These are phyloP conservation scores for Clarireedia homoeocarpa DNA, from an alignment of 2,329 filamentous ascomycete species.

Conservation along the genomic window DNA sequence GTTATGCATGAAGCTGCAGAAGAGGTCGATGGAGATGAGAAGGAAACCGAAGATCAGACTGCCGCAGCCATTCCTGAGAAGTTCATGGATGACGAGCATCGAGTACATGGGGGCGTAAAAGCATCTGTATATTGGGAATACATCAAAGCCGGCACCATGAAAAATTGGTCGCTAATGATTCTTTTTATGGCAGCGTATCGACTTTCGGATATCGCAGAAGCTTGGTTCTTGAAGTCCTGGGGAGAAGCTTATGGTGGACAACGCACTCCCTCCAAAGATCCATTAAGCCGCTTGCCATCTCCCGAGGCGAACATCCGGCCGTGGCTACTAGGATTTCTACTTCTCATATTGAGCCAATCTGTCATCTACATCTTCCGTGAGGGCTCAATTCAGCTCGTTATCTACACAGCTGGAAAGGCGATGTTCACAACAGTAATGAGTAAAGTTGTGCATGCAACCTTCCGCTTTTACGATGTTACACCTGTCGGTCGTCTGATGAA, in stretches of 20 bases:
- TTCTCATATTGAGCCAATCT: conserved; percentile 55
- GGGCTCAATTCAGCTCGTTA: conserved; percentile 64
- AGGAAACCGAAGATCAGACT: conserved; percentile 27
- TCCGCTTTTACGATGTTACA: conserved; percentile 86
- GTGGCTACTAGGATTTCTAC: conserved; percentile 66
- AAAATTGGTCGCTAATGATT: conserved; percentile 64
- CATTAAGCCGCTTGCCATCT: conserved; percentile 50
- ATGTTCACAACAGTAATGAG: conserved; percentile 69
- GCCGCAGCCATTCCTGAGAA: conserved; percentile 53
- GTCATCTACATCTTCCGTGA: conserved; percentile 54
- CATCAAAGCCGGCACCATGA: conserved; percentile 68
- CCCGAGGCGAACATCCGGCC: conserved; percentile 60
- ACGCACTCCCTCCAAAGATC: conserved; percentile 23
- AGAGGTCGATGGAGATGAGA: conserved; percentile 19
- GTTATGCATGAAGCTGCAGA: conserved; percentile 17
- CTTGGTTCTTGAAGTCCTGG: conserved; percentile 83
- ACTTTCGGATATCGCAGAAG: conserved; percentile 55
- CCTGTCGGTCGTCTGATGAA: conserved; percentile 90
- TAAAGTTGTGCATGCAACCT: conserved; percentile 70
- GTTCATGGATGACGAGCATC: conserved; percentile 71
- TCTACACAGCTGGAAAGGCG: conserved; percentile 67
- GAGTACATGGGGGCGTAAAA: conserved; percentile 68
- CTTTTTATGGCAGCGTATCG: conserved; percentile 56
- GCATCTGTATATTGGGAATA: conserved; percentile 76
- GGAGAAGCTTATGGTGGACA: conserved; percentile 60